Base-by-base conservation (phyloP, 306 rosid genomes). In the Castanospermum australe region DNA sequence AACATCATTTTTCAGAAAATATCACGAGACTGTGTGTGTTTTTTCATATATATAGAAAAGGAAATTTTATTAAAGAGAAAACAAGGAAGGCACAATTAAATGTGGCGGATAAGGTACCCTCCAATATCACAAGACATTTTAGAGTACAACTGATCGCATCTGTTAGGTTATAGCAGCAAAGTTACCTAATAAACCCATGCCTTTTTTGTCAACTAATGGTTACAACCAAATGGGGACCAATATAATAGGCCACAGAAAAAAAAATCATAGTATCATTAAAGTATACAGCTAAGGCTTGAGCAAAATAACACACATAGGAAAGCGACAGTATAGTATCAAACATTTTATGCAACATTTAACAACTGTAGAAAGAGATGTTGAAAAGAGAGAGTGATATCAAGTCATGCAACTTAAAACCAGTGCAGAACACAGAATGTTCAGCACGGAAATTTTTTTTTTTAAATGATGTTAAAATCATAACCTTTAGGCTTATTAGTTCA, bases 401-500 rank as follows among this genome's bases (percentile, higher is more conserved):
- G 39, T 20, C 69, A 61, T 47, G 61, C 55, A 84, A 86, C 73
- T 17, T 62, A 25, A 42, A n/a, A 54, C 67, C n/a, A 57, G 68
- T 0, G 68, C 45, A 70, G 62, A 71, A 41, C 6, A 30, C 36
- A 69, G 72, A 59, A 63, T 61, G 10, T 20, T 71, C 32, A 74
- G 13, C 55, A 57, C 24, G 18, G 64, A 61, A 20, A 22, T 60
- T 44, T 18, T 76, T 45, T 52, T 51, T 64, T 65, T 67, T 62
- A 45, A 71, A 74, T n/a, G n/a, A n/a, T 81, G 74, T 11, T 25
- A 73, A 72, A 67, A 60, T 52, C 42, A 69, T 8, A 51, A 82
- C 98, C 98, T 95, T 95, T 84, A 91, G 91, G 65, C 96, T 94
- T 61, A 91, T 87, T 50, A 93, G 86, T 84, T 93, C 98, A 71